Evolutionary conservation across 176 grass and related monocot species (phyloP).

Genomic region (Musa acuminata): DNA sequence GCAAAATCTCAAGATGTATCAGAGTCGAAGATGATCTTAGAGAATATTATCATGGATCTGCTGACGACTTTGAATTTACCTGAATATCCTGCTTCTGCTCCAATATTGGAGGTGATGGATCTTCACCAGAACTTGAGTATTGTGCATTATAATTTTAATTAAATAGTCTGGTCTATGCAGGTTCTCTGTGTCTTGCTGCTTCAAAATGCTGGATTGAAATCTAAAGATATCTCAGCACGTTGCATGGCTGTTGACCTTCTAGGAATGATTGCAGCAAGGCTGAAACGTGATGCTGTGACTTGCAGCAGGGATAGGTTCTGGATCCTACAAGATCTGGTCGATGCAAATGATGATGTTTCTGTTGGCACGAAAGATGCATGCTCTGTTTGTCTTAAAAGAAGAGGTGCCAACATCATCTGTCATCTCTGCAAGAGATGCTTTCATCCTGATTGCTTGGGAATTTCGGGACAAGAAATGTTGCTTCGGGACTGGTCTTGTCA

Average conservation of each 20-base stretch:
- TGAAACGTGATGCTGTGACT: conserved; percentile 76
- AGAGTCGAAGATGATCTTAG: conserved; percentile 84
- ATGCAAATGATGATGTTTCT: conserved; percentile 24
- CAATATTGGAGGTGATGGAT: conserved; percentile 85
- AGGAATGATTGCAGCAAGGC: conserved; percentile 79
- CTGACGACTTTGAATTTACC: conserved; percentile 77
- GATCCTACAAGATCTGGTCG: conserved; percentile 75
- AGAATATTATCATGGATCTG: conserved; percentile 91
- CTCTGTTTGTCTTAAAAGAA: conserved; percentile 66
- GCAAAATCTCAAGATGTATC: conserved; percentile 80
- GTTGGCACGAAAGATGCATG: conserved; percentile 60
- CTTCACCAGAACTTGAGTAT: conserved; percentile 16
- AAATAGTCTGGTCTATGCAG: conserved; percentile 35
- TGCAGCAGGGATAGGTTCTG: conserved; percentile 66
- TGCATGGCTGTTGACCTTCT: conserved; percentile 98
- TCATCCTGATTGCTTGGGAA: conserved; percentile 86
- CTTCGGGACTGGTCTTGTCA: conserved; percentile 54
- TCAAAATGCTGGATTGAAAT: conserved; percentile 93
- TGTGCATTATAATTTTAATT: background rate
- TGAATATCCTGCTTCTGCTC: conserved; percentile 89
- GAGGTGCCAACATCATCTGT: conserved; percentile 66
- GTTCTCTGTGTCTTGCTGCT: conserved; percentile 94
- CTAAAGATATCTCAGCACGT: conserved; percentile 77
- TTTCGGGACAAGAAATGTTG: conserved; percentile 57
- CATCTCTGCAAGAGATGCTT: conserved; percentile 72